phyloP scores from a whole-genome alignment of 495 filamentous ascomycete species.

The Penicillium cosmopolitanum region DNA sequence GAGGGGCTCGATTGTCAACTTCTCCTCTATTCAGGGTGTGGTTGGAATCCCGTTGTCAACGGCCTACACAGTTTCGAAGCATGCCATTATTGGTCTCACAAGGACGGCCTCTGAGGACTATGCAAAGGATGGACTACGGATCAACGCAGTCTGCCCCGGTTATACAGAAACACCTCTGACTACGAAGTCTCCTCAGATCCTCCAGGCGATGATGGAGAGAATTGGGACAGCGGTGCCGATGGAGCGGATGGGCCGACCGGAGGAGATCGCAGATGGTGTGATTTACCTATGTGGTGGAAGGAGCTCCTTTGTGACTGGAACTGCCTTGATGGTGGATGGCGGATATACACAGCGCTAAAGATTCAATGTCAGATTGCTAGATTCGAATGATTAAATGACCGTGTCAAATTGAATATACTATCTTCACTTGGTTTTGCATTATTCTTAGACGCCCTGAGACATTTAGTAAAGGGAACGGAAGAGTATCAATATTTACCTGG shows the following conservation, averaged over 20 bases:
- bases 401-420: no score
- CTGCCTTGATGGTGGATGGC: conserved; percentile 48
- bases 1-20: conserved; percentile 46
- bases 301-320: conserved; percentile 46
- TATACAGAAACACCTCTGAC: conserved; percentile 48
- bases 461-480: no score
- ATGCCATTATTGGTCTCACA: conserved; percentile 40
- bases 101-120: conserved; percentile 48
- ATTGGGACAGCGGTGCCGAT: conserved; percentile 44
- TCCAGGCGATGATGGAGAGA: conserved; percentile 25
- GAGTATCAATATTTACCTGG: no score
- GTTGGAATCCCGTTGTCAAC: conserved; percentile 31
- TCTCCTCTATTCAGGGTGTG: conserved; percentile 46
- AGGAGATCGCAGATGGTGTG: conserved; percentile 49
- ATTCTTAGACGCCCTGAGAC: no score
- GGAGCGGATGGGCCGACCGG: conserved; percentile 41
- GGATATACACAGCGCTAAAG: conserved; percentile 37
- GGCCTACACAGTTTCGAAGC: conserved; percentile 40
- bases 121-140: conserved; percentile 42
- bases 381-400: neutral
- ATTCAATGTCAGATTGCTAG: neutral
- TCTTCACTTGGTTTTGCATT: no score
- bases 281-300: conserved; percentile 44
- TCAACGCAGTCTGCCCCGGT: conserved; percentile 51
- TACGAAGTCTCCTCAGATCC: conserved; percentile 30